phyloP scores from a whole-genome alignment of 2,329 filamentous ascomycete genomes.

The Karstenula rhodostoma region DNA sequence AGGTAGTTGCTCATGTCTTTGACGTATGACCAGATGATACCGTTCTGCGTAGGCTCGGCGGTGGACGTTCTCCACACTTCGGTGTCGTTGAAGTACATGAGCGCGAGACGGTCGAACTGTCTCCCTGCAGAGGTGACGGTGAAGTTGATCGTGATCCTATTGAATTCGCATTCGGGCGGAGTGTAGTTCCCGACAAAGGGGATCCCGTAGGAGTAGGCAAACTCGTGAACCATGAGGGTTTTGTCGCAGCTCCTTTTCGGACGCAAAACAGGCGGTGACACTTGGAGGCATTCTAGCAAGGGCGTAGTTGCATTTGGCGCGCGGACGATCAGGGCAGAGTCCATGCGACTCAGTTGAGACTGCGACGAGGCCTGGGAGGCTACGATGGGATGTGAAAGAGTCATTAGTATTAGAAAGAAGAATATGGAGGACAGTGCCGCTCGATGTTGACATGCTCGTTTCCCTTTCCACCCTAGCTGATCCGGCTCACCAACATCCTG shows the following conservation, averaged over 20 bases:
- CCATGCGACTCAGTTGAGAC: conserved; percentile 21
- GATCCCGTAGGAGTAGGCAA: conserved; percentile 75
- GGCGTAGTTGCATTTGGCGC: conserved; percentile 35
- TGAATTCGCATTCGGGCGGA: conserved; percentile 75
- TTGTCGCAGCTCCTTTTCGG: conserved; percentile 59
- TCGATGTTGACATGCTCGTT: conserved; percentile 23
- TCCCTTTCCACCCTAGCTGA: conserved; percentile 17
- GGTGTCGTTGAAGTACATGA: conserved; percentile 78
- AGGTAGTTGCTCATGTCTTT: conserved; percentile 81
- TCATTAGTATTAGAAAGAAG: conserved; percentile 46
- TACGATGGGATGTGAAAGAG: conserved; percentile 35
- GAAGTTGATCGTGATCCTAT: conserved; percentile 77
- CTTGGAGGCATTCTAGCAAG: conserved; percentile 71
- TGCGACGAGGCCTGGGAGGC: conserved; percentile 30
- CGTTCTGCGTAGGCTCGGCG: conserved; percentile 74
- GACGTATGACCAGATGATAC: conserved; percentile 77
- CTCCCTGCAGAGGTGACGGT: conserved; percentile 74
- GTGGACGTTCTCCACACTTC: conserved; percentile 88
- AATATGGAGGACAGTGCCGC: conserved; percentile 30
- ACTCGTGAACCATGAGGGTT: conserved; percentile 74
- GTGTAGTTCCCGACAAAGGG: conserved; percentile 74
- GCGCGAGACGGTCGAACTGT: conserved; percentile 78
- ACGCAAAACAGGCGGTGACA: conserved; percentile 70
- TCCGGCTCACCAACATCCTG: conserved; percentile 20
- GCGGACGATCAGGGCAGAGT: conserved; percentile 29